Evolutionary conservation across 306 rosid genomes (phyloP), one percentile per base, ranked within the genome.

Genomic region (Abrus precatorius): DNA sequence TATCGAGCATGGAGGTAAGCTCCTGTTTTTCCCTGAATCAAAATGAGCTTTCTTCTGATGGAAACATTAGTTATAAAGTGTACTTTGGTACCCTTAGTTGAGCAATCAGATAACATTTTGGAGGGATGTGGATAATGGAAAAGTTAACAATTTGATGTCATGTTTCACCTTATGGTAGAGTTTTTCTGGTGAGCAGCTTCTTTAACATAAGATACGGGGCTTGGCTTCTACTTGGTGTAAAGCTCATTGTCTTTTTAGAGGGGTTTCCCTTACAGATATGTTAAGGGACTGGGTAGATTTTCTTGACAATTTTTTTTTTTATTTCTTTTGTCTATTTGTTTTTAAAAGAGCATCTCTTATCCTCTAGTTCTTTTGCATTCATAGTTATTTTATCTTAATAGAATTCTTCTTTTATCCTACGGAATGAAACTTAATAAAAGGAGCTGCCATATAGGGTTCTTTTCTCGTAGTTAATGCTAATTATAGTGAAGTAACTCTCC

Each of bases 1-100:
- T 95, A 91, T 85, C 98, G 99, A 69, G 90, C 99, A 77, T 95
- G 98, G 98, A 91, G 99, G 99, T 95, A 80, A 38, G 83, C 53
- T 88, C 65, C 8, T 28, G 49, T 33, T 64, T 53, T 69, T 7
- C 55, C 38, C n/a, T 6, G 28, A 28, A 44, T 65, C 59, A 20
- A 68, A 50, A 63, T 45, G 47, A 33, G 12, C 32, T 53, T 76
- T 60, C 14, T 76, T 66, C 33, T 65, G 14, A 9, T 55, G 50
- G 36, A 52, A 73, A 40, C 33, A 8, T 33, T 75, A 71, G 20
- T 53, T 47, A 36, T 45, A 57, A 50, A 33, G 30, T 66, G 79
- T 55, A 52, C 20, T 54, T 11, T 34, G 56, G 33, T 5, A 72
- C 38, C n/a, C 5, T 56, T 14, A 6, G 5, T 60, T 76, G 48